These are phyloP conservation scores for Rubus parviflorus DNA, from an alignment of 306 rosid species.

Conservation along the genomic window DNA sequence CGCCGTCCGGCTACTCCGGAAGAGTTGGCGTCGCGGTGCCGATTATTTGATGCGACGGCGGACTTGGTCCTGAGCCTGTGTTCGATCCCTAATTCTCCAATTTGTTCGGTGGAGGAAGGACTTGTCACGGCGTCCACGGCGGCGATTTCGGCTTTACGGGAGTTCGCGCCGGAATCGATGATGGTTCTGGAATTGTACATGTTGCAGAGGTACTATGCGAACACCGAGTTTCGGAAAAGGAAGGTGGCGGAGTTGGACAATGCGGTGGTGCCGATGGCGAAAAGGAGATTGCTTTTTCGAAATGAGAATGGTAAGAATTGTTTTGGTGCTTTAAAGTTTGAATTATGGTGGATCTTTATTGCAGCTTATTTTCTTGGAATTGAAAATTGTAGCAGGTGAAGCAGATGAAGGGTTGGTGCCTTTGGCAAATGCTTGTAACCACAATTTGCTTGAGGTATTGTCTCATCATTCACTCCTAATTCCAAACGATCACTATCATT, in stretches of 20 bases:
- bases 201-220: conserved; percentile 1
- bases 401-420: not conserved
- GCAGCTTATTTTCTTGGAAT: not conserved
- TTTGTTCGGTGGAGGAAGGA: conserved; percentile 12
- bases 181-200: conserved; percentile 5
- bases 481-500: not conserved
- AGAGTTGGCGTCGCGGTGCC: conserved; percentile 28
- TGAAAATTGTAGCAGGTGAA: conserved; percentile 17
- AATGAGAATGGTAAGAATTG: conserved; percentile 26
- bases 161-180: conserved; percentile 12
- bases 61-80: conserved; percentile 26
- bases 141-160: conserved; percentile 15
- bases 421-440: not conserved
- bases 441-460: not conserved
- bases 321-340: not conserved
- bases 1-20: conserved; percentile 23
- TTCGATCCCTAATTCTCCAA: conserved; percentile 27
- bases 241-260: not conserved
- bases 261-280: conserved; percentile 3
- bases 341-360: too few relatives aligned
- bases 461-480: not conserved
- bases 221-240: conserved; percentile 27
- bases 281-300: conserved; percentile 20
- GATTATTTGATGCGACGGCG: conserved; percentile 20
- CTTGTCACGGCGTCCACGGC: conserved; percentile 18